These are phyloP conservation scores for Sphaerostilbella broomeana DNA, from an alignment of 2,329 filamentous ascomycete genomes.

Conservation along the genomic window DNA sequence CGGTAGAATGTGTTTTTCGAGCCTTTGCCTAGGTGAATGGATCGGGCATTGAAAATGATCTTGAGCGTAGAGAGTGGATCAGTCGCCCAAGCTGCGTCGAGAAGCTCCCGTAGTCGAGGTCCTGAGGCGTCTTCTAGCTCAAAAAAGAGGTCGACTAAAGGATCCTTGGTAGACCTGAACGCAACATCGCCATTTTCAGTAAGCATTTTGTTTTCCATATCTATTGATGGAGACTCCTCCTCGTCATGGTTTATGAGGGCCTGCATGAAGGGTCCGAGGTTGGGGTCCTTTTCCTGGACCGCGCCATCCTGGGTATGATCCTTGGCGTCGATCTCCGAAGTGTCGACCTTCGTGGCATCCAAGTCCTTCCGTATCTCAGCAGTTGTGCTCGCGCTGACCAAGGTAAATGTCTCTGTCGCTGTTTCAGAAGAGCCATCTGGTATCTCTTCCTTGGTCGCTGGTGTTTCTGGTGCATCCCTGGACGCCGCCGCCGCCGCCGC, in stretches of 20 bases:
- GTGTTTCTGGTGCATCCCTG: too few species aligned
- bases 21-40: conserved; percentile 54
- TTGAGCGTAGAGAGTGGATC: conserved; percentile 46
- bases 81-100: conserved; percentile 43
- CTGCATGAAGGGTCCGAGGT: conserved; percentile 28
- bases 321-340: conserved; percentile 22
- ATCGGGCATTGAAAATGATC: conserved; percentile 53
- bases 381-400: too few species aligned
- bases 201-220: conserved; percentile 38
- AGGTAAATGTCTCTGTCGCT: conserved; percentile 24
- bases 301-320: too few species aligned
- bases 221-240: neutral
- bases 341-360: too few species aligned
- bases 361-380: too few species aligned
- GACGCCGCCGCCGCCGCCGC: conserved; percentile 1
- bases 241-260: conserved; percentile 23
- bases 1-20: conserved; percentile 43
- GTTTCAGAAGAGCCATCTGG: neutral
- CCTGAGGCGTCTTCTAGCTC: conserved; percentile 39
- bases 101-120: conserved; percentile 32
- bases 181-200: conserved; percentile 48
- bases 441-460: neutral
- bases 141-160: conserved; percentile 48
- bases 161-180: conserved; percentile 37
- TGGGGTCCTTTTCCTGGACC: neutral